These are phyloP conservation scores for Botrytis porri DNA, from an alignment of 2,329 filamentous ascomycete species.

Conservation along the genomic window DNA sequence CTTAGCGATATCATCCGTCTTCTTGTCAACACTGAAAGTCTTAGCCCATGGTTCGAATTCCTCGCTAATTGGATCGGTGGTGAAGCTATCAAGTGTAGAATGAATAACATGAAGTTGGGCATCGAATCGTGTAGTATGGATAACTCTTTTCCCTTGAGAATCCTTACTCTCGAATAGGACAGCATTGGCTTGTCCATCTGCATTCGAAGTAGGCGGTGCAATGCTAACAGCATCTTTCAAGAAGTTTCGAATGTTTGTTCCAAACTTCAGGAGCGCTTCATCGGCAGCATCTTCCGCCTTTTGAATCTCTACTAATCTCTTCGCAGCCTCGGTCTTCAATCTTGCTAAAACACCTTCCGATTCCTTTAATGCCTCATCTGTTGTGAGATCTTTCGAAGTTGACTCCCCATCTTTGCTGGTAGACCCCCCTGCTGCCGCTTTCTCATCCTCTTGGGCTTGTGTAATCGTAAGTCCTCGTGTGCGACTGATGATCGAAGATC, in stretches of 20 bases:
- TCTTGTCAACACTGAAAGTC: constrained; percentile 75
- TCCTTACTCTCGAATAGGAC: constrained; percentile 95
- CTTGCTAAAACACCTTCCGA: constrained; percentile 69
- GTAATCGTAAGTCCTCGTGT: constrained; percentile 68
- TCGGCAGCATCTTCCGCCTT: constrained; percentile 93
- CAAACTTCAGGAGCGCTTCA: constrained; percentile 89
- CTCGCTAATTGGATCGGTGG: constrained; percentile 71
- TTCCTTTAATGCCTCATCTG: constrained; percentile 47
- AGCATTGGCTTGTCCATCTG: constrained; percentile 51
- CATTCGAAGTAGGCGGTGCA: constrained; percentile 62
- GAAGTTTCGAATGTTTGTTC: constrained; percentile 84
- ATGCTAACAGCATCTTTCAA: constrained; percentile 87
- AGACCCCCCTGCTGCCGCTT: constrained; percentile 27
- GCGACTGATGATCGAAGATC: constrained; percentile 64
- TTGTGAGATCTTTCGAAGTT: constrained; percentile 44
- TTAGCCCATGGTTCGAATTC: constrained; percentile 73
- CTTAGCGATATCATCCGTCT: constrained; percentile 76
- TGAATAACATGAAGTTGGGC: constrained; percentile 96
- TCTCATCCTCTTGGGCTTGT: constrained; percentile 29
- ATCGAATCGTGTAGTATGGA: constrained; percentile 91
- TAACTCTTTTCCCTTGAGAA: constrained; percentile 82
- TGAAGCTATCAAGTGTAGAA: constrained; percentile 76
- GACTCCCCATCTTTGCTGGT: constrained; percentile 27
- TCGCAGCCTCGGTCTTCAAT: constrained; percentile 73
- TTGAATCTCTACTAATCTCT: constrained; percentile 84